phyloP scores from a whole-genome alignment of 116 monocot genomes.

The Thalassia testudinum region DNA sequence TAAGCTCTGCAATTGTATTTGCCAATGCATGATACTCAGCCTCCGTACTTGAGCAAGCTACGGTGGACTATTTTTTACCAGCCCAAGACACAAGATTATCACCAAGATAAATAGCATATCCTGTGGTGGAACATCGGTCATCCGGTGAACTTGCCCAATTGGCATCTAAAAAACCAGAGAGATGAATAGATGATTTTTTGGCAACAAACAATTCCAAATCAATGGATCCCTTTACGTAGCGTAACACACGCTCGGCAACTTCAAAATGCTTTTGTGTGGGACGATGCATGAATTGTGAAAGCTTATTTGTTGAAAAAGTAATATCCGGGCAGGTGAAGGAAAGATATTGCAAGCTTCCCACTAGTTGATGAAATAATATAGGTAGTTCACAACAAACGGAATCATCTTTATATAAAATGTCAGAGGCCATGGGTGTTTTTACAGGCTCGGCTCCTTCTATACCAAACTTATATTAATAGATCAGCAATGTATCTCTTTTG shows the following conservation, averaged over 20 bases:
- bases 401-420: too few species aligned
- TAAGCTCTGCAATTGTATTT: neutral
- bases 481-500: too few species aligned
- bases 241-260: neutral
- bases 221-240: slow-evolving; percentile 2
- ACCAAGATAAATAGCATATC: neutral
- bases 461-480: too few species aligned
- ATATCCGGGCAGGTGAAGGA: neutral
- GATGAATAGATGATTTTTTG: neutral
- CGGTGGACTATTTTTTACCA: neutral
- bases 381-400: too few species aligned
- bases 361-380: too few species aligned
- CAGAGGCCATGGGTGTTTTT: too few species aligned
- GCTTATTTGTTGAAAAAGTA: neutral
- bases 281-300: neutral
- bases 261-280: neutral
- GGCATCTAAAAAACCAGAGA: slow-evolving; percentile 4
- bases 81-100: neutral
- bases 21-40: slow-evolving; percentile 1
- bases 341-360: neutral
- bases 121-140: neutral
- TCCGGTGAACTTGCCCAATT: neutral
- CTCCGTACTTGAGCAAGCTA: neutral
- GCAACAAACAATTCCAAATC: neutral
- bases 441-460: too few species aligned